phyloP scores from a whole-genome alignment of 306 rosid genomes.

The Cicer bijugum region DNA sequence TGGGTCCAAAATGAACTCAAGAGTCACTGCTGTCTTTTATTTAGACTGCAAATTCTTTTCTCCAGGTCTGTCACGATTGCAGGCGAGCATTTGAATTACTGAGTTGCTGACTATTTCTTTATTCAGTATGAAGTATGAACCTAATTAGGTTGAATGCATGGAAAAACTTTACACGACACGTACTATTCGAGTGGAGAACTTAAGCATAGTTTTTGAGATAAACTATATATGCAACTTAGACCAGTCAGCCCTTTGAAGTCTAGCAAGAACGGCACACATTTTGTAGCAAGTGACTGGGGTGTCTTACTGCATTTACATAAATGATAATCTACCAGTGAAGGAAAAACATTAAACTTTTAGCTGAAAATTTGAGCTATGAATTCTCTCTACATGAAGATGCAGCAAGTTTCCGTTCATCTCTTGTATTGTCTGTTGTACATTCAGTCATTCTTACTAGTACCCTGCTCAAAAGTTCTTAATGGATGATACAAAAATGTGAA shows the following conservation, averaged over 20 bases:
- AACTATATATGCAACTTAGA: conserved; percentile 1
- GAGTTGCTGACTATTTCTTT: conserved; percentile 4
- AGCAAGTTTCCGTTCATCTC: background rate
- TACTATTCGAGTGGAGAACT: conserved; percentile 8
- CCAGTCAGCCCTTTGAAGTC: conserved; percentile 9
- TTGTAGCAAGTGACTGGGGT: background rate
- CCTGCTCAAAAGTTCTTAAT: conserved; percentile 1
- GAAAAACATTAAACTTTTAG: conserved; percentile 13
- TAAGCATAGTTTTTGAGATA: conserved; percentile 10
- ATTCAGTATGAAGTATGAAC: conserved; percentile 16
- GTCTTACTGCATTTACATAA: background rate
- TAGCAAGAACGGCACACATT: background rate
- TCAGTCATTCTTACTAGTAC: background rate
- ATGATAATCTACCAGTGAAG: background rate
- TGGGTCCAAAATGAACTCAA: conserved; percentile 30
- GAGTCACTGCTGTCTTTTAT: conserved; percentile 1
- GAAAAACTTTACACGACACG: conserved; percentile 4
- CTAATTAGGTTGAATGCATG: conserved; percentile 11
- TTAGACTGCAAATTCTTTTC: conserved; percentile 11
- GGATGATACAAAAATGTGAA: background rate
- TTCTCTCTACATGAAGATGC: conserved; percentile 18
- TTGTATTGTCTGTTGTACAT: background rate
- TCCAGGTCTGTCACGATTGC: conserved; percentile 4
- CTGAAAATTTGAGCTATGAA: conserved; percentile 6
- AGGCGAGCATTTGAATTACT: conserved; percentile 16